A percentile compares a stretch with the other conserved stretches of the same genome.
Conservation (phyloP, 2,329 filamentous ascomycete genomes). For the Botryotinia narcissicola region DNA sequence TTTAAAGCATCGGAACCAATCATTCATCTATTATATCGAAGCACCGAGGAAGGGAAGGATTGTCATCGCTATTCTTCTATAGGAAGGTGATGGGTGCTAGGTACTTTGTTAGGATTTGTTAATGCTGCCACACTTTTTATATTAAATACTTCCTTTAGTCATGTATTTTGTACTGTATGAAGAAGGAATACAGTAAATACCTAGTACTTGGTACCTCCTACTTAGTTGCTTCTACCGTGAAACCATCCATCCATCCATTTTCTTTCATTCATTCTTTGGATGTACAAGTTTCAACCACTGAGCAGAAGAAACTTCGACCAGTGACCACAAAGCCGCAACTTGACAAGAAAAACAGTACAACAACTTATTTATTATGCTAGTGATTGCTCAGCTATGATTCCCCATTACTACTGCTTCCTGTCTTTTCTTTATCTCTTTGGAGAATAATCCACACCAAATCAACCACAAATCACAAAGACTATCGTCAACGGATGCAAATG, state of each 20-base stretch:
- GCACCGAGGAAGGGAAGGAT: not conserved
- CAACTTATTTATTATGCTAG: not conserved
- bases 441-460: not conserved
- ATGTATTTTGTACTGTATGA: not conserved
- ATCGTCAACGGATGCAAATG: not conserved
- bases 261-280: not conserved
- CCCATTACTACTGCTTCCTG: not conserved
- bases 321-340: constrained; percentile 3
- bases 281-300: not conserved
- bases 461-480: not conserved
- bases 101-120: not conserved
- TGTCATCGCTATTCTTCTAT: not conserved
- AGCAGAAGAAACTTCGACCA: constrained; percentile 6
- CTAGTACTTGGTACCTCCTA: not conserved
- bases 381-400: not conserved
- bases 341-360: not conserved
- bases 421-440: not conserved
- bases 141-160: not conserved
- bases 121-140: not conserved
- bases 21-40: not conserved
- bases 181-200: not conserved
- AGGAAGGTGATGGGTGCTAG: not conserved
- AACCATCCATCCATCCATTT: not conserved
- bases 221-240: not conserved
- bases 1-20: not conserved